Evolutionary conservation across 331 rosid genomes (phyloP), one percentile per base, ranked within the genome.

Genomic region (Acacia pycnantha): DNA sequence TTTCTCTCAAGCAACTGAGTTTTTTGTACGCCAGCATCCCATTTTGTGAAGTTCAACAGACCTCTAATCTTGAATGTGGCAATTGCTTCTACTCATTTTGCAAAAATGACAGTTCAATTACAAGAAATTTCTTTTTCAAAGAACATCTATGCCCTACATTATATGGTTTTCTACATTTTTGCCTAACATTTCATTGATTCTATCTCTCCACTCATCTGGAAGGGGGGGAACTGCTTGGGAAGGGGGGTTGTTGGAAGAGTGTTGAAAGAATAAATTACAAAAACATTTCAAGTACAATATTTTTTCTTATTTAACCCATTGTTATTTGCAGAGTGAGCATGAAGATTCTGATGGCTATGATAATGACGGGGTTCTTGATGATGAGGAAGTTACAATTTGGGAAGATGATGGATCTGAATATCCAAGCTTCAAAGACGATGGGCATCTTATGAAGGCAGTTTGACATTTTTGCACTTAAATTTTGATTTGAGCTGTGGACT

Each of bases 321-420:
- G 53, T 77, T 79, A 54, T 83, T 74, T 80, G 88, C 92, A 89
- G 97, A 85, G 81, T 56, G 93, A 85, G 77, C 87, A 86, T 29
- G 91, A 89, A 54, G 88, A 88, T 61, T 82, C 81, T n/a, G 87
- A 85, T 50, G 78, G 21, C 22, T 29, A 82, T 64, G 85, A 84
- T 37, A 80, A 44, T 10, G 84, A 64, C 43, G 35, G 19, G 47
- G 77, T 19, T 56, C 58, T 70, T 58, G 37, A 71, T 70, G 78
- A 81, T 70, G 78, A 81, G 48, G 83, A 58, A 67, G 72, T 44
- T 16, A 31, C 83, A 29, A 43, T 16, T 43, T 43, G 74, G 54
- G 54, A 70, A 3, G 64, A 70, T 70, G 54, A 41, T 70, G 35
- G 27, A n/a, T 70, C 74, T 43, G 74, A 70, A 41, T 41, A 41